Base-by-base conservation (phyloP, 305 asterid species). In the Fraxinus greggii region DNA sequence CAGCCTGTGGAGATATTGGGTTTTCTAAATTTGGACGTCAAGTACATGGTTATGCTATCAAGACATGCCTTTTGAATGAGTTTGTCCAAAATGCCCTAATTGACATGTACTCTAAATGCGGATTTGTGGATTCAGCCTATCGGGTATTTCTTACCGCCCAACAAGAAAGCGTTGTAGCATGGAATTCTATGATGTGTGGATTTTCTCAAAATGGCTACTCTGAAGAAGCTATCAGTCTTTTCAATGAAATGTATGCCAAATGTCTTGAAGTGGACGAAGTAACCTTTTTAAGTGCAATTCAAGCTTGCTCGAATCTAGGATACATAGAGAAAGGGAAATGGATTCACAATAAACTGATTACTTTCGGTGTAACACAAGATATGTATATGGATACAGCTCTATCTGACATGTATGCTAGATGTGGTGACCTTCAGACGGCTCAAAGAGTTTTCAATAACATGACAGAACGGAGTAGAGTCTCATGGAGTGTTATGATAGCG, bases 151-250 rank as follows among this genome's bases (percentile, higher is more conserved):
- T 79, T 1, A 89, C 80, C 26, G 15, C 86, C 74, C 82, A 45
- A 70, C 81, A 80, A 51, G 83, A 72, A 79, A 85, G 91, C 28
- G 91, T 90, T 19, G 92, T 93, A 17, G 80, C 94, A 13, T 93
- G 98, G 98, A 95, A 93, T 81, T 88, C 94, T 78, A 90, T 95
- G 91, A 89, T 95, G 83, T 92, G 93, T 81, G 97, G 98, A 51
- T 88, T 93, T 76, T 86, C 86, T 28, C 97, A 88, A 74, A 93
- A 93, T 42, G 97, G 98, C 28, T 88, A 82, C 86, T 87, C 90
- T 23, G 81, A 85, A n/a, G 92, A 91, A 88, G 92, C 95, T 67
- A 82, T 93, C 1, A 24, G 79, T 26, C 92, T 95, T 48, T 95
- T 92, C 48, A 83, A 82, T 76, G 90, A 93, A 65, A 89, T 95